Evolutionary conservation across 1,139 yeast genomes (phyloP).

Genomic region (Lodderomyces oxycetoniae): DNA sequence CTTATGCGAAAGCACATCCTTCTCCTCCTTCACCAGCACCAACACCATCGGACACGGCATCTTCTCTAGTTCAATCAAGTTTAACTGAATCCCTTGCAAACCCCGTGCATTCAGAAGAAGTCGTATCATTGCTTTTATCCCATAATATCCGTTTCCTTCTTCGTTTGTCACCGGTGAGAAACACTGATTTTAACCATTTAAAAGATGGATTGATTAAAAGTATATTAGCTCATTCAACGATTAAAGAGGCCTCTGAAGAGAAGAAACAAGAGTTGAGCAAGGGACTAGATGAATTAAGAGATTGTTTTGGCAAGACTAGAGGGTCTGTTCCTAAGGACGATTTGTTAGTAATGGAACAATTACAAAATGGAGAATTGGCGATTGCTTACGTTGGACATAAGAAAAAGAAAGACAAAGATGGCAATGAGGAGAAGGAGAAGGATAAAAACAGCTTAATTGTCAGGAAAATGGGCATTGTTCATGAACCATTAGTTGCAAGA

Average conservation of each 20-base stretch:
- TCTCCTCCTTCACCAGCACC: slow-evolving; percentile 6
- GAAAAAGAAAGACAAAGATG: slow-evolving; percentile 15
- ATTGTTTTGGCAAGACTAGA: slow-evolving; percentile 37
- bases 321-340: slow-evolving; percentile 68
- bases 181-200: slow-evolving; percentile 84
- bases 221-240: slow-evolving; percentile 51
- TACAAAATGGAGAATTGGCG: slow-evolving; percentile 40
- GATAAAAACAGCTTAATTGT: background rate
- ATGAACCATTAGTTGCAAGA: slow-evolving; percentile 47
- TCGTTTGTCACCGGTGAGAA: slow-evolving; percentile 78
- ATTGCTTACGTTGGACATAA: slow-evolving; percentile 38
- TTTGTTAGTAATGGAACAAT: slow-evolving; percentile 47
- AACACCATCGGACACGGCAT: background rate
- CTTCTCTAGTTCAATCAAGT: background rate
- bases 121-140: slow-evolving; percentile 54
- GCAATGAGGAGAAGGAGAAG: slow-evolving; percentile 33
- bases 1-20: slow-evolving; percentile 14
- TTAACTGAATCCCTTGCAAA: slow-evolving; percentile 11
- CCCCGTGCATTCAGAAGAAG: slow-evolving; percentile 36
- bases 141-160: slow-evolving; percentile 62
- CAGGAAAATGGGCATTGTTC: slow-evolving; percentile 21
- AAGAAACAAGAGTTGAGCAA: slow-evolving; percentile 32
- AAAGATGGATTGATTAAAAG: slow-evolving; percentile 87
- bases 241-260: slow-evolving; percentile 21
- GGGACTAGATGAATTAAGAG: slow-evolving; percentile 56